Evolutionary conservation across 2,329 filamentous ascomycete species (phyloP).

Genomic region (Lachnellula willkommii): DNA sequence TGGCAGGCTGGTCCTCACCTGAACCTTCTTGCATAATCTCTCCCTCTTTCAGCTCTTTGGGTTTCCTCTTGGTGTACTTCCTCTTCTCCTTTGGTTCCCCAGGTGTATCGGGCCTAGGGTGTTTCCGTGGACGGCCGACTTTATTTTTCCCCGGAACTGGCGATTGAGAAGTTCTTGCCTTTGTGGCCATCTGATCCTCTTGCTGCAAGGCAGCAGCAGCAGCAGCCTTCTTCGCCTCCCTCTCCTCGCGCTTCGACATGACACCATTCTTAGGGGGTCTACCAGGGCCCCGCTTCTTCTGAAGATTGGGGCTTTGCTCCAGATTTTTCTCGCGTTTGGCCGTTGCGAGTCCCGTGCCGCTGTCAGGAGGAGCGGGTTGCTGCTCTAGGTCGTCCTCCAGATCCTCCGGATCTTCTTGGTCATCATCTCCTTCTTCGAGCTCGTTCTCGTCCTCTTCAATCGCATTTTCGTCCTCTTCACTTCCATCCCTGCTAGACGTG

Average conservation of each 20-base stretch:
- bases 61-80: constrained; percentile 60
- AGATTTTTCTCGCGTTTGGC: background rate
- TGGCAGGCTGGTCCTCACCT: constrained; percentile 39
- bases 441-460: no score
- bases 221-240: constrained; percentile 48
- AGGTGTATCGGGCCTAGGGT: constrained; percentile 53
- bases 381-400: constrained; percentile 14
- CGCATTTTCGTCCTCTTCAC: constrained; percentile 22
- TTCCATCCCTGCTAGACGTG: constrained; percentile 25
- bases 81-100: constrained; percentile 55
- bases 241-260: constrained; percentile 75
- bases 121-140: constrained; percentile 60
- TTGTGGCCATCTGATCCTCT: constrained; percentile 44
- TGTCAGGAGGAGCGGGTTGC: background rate
- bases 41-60: constrained; percentile 39
- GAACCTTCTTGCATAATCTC: constrained; percentile 51
- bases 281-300: constrained; percentile 60
- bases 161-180: constrained; percentile 32
- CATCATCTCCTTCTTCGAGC: no score
- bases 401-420: constrained; percentile 17
- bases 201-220: constrained; percentile 21
- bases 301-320: constrained; percentile 27
- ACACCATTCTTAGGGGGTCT: constrained; percentile 76
- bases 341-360: background rate
- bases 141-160: constrained; percentile 47